phyloP scores from a whole-genome alignment of 495 filamentous ascomycete genomes.

The Penicillium pancosmium region DNA sequence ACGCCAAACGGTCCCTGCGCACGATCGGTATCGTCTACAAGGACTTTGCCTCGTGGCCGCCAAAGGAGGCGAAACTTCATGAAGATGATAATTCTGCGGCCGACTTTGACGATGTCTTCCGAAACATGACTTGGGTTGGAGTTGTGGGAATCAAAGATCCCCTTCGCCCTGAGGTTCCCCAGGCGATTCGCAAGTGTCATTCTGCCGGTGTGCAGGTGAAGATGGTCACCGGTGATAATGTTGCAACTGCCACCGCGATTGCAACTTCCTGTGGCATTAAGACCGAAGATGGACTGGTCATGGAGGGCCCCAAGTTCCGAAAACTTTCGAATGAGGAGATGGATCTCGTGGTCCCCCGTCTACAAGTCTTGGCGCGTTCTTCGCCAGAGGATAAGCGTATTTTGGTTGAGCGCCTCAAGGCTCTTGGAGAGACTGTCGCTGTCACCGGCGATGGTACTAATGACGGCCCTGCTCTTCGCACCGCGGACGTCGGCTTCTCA shows the following conservation, averaged over 20 bases:
- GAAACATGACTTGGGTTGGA: constrained; percentile 62
- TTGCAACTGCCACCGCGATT: constrained; percentile 79
- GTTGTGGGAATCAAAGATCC: constrained; percentile 71
- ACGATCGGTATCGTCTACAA: constrained; percentile 66
- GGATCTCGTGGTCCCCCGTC: constrained; percentile 69
- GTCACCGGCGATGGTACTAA: constrained; percentile 92
- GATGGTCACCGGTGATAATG: constrained; percentile 90
- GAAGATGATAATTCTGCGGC: constrained; percentile 57
- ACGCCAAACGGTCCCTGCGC: constrained; percentile 60
- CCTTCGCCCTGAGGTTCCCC: constrained; percentile 69
- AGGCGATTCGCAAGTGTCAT: constrained; percentile 74
- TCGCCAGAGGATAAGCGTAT: constrained; percentile 88
- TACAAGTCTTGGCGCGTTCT: constrained; percentile 84
- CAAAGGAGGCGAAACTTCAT: constrained; percentile 39
- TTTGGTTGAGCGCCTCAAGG: constrained; percentile 72
- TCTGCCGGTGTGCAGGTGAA: constrained; percentile 80
- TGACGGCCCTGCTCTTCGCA: constrained; percentile 83
- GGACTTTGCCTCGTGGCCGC: constrained; percentile 67
- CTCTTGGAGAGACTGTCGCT: constrained; percentile 77
- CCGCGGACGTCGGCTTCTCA: constrained; percentile 87
- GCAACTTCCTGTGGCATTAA: constrained; percentile 83
- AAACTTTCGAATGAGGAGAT: constrained; percentile 71
- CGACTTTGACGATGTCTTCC: constrained; percentile 59
- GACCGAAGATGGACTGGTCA: constrained; percentile 68
- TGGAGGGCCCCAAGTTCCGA: constrained; percentile 86